Base-by-base conservation (phyloP, 306 rosid genomes). In the Gleditsia sinensis region DNA sequence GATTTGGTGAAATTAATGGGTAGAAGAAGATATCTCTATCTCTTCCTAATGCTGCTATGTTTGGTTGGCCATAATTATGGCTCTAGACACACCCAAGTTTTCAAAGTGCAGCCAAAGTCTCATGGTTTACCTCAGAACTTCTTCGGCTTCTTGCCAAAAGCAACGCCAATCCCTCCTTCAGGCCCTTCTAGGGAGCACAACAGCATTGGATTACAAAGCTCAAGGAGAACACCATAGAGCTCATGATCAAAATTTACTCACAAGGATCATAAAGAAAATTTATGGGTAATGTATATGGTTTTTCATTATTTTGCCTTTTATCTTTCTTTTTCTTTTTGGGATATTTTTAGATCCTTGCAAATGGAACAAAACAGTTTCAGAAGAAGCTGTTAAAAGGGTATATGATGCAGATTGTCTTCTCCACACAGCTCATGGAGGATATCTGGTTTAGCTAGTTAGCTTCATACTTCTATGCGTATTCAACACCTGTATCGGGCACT, bases 141-240 rank as follows among this genome's bases (percentile, higher is more conserved):
- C 83, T 64, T 54, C 42, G 91, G 88, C 6, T 94, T 68, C 70
- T 62, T 86, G 66, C 98, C 97, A 2, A 94, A 87, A 75, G 94
- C 83, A 19, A 54, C 43, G 50, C 88, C 91, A 36, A 70, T 84
- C 64, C 92, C 97, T 53, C 89, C 94, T 56, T 94, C 98, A n/a
- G 96, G 89, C 3, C 98, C 98, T 71, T 94, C 98, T 10, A 89
- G 76, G 78, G 34, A 84, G 79, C 96, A 91, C 88, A 91, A 94
- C 56, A 79, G 61, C 75, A 51, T 91, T 69, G 86, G 88, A 10
- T 71, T 88, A 67, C 80, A 82, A 58, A 80, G 83, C 81, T 82
- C 91, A 32, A 33, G 27, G 34, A 75, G 63, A 27, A 79, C 80
- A 43, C 96, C 95, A 57, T 86, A 78, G 76, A 43, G 6, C 72